These are phyloP conservation scores for Piedraia hortae DNA, from an alignment of 2,329 filamentous ascomycete genomes.

Conservation along the genomic window DNA sequence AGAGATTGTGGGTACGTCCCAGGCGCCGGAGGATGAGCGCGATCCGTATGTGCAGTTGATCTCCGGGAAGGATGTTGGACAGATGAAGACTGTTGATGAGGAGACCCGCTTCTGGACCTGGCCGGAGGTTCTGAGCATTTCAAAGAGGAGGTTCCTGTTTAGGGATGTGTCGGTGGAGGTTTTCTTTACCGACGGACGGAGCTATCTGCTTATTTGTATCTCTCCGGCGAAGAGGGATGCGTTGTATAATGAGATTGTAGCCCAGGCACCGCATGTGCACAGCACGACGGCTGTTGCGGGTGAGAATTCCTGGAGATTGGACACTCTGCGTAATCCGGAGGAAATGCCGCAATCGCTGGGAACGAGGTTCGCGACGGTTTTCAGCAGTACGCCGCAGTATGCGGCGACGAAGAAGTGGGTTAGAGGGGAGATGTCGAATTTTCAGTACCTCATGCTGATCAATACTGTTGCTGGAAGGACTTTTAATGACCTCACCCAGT, in stretches of 20 bases:
- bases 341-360: slow-evolving; percentile 42
- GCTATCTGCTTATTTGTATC: slow-evolving; percentile 71
- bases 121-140: slow-evolving; percentile 82
- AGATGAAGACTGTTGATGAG: slow-evolving; percentile 35
- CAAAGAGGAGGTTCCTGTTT: slow-evolving; percentile 83
- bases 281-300: slow-evolving; percentile 33
- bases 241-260: slow-evolving; percentile 46
- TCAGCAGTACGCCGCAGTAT: slow-evolving; percentile 56
- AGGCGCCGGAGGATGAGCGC: slow-evolving; percentile 72
- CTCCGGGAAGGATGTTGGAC: slow-evolving; percentile 41
- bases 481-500: slow-evolving; percentile 94
- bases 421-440: slow-evolving; percentile 87
- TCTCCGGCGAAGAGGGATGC: slow-evolving; percentile 50
- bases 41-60: slow-evolving; percentile 93
- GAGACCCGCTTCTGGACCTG: slow-evolving; percentile 80
- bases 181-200: slow-evolving; percentile 89
- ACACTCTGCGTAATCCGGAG: slow-evolving; percentile 45
- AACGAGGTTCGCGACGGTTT: slow-evolving; percentile 75
- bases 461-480: slow-evolving; percentile 93
- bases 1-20: slow-evolving; percentile 89
- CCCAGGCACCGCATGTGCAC: slow-evolving; percentile 50
- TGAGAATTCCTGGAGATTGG: slow-evolving; percentile 78
- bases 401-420: slow-evolving; percentile 76
- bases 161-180: slow-evolving; percentile 89
- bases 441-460: slow-evolving; percentile 94